A percentile compares a stretch with the other conserved stretches of the same genome.
phyloP scores from a whole-genome alignment of 441 rosid species.

The Erodium moschatum region DNA sequence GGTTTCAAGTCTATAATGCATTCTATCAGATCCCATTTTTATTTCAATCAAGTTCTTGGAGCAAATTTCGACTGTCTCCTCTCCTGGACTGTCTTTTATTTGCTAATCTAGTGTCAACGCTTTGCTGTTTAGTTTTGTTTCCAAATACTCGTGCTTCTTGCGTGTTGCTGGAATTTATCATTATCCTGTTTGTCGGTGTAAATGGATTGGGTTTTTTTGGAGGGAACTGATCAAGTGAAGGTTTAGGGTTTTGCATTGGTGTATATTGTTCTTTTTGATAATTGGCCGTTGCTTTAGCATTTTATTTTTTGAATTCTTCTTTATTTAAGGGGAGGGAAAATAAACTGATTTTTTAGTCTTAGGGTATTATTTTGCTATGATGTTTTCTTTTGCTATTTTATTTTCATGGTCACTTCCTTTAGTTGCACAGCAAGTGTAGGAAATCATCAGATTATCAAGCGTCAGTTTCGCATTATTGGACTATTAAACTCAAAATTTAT shows the following conservation, averaged over 20 bases:
- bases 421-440: neutral
- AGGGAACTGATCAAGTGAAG: neutral
- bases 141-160: neutral
- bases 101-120: neutral
- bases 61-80: neutral
- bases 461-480: neutral
- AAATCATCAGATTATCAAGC: neutral
- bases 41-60: neutral
- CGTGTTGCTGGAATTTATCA: neutral
- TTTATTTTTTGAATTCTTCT: neutral
- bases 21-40: neutral
- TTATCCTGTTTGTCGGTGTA: neutral
- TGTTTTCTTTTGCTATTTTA: neutral
- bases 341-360: neutral
- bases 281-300: neutral
- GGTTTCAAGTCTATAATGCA: neutral
- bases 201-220: neutral
- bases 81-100: neutral
- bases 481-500: neutral
- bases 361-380: neutral
- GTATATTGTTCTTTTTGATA: neutral
- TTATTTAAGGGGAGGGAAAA: neutral
- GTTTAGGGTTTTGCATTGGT: conserved; percentile 7
- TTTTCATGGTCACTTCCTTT: neutral
- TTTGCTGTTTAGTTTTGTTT: neutral